Percentiles rank a stretch among this genome's conserved stretches.
Evolutionary conservation across 2,329 filamentous ascomycete species (phyloP).

Genomic region (Aspergillus oerlinghausenensis): DNA sequence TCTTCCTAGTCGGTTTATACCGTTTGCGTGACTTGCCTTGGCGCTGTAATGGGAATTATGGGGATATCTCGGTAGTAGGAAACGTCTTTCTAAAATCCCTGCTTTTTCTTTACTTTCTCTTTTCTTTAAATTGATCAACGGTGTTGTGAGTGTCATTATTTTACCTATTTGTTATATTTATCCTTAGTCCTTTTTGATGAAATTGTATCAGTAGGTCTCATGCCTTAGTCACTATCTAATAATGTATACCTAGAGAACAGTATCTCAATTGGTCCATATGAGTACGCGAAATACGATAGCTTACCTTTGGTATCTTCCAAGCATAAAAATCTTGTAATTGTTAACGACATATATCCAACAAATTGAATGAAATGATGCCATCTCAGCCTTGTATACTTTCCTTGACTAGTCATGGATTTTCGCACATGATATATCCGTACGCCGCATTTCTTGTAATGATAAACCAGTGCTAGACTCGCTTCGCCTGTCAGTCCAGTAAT

Average conservation of each 20-base stretch:
- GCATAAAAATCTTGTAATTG: no score
- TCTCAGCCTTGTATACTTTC: background rate
- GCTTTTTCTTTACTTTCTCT: conserved; percentile 34
- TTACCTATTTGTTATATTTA: background rate
- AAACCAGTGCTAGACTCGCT: no score
- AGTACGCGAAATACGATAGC: no score
- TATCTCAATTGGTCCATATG: no score
- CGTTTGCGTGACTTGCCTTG: conserved; percentile 28
- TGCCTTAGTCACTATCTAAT: background rate
- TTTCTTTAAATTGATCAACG: conserved; percentile 2
- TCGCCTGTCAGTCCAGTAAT: background rate
- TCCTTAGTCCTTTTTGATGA: background rate
- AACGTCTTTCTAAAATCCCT: conserved; percentile 12
- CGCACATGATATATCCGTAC: background rate
- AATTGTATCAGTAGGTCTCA: background rate
- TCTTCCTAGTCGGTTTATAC: conserved; percentile 12
- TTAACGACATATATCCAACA: no score
- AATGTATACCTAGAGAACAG: background rate
- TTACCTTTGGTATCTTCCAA: no score
- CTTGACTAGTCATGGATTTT: background rate
- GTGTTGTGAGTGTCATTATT: background rate
- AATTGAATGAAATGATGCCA: no score
- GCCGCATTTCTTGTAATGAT: no score
- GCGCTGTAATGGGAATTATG: conserved; percentile 40
- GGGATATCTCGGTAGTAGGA: conserved; percentile 32